Evolutionary conservation across 2,329 filamentous ascomycete species (phyloP), one percentile per base, ranked within the genome.

Genomic region (Coniochaeta hoffmannii): DNA sequence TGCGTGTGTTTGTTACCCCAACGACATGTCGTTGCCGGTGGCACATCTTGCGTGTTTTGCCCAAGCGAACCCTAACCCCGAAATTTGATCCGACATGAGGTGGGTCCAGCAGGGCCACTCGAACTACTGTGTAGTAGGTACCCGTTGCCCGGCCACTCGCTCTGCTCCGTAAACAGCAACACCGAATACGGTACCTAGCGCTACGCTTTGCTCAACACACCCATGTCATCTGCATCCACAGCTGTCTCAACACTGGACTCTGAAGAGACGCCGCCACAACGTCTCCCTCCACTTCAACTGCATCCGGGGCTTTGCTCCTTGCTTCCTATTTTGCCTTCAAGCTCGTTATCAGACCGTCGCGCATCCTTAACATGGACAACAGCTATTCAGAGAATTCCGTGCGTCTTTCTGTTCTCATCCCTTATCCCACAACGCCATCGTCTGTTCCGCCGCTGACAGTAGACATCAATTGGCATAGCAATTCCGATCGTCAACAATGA

Each of bases 281-380:
- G 62, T 62, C 61, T 62, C 60, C 61, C 52, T 62, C 65, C 59
- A 63, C 64, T 50, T 60, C 66, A 57, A 63, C 65, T 53, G 61
- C 60, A 24, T 56, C 65, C 49, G 71, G 71, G 66, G 68, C 69
- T 56, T 60, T 71, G 68, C 70, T 72, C 63, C 67, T 73, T 61
- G 65, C 68, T 59, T 67, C 67, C 55, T 65, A 61, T 55, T 65
- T 67, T 59, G 59, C 68, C 56, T 61, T 65, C 56, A 63, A 67
- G 54, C 56, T 65, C 41, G 54, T 65, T 10, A 38, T 65, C 55
- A 61, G 62, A 54, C 60, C 61, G 57, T 63, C 65, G 60, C 64
- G 61, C 62, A 63, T 61, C 28, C 38, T 64, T 63, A 69, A 59
- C 61, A 71, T 72, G 69, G 70, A 72, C 55, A 59, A 51, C 49